Evolutionary conservation across 116 monocot species (phyloP).

Genomic region (Cymodocea nodosa): DNA sequence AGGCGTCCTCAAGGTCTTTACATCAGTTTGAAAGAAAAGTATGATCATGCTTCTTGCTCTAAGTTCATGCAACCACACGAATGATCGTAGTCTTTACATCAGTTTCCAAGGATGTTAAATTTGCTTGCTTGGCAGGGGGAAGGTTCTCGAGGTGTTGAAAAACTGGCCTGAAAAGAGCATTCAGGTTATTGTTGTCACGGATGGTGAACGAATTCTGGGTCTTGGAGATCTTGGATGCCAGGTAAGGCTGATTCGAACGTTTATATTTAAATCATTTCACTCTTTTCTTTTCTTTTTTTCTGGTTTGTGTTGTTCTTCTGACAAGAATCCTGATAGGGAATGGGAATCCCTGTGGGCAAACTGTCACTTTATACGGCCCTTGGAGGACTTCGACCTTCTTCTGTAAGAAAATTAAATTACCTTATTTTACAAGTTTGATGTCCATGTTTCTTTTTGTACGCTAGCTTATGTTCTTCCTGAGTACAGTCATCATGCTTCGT

Average conservation of each 20-base stretch:
- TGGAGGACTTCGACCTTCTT: conserved; percentile 80
- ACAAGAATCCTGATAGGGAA: conserved; percentile 21
- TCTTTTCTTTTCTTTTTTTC: conserved; percentile 1
- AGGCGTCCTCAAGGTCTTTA: conserved; percentile 49
- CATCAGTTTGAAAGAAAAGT: conserved; percentile 56
- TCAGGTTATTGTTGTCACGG: conserved; percentile 81
- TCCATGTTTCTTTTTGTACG: neutral
- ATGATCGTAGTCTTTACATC: neutral
- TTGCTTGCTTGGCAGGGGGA: conserved; percentile 21
- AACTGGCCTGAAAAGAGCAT: conserved; percentile 79
- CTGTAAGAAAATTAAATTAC: conserved; percentile 50
- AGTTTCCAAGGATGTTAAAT: neutral
- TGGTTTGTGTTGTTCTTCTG: neutral
- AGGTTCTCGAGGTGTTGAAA: conserved; percentile 67
- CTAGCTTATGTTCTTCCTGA: neutral
- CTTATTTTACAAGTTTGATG: no score
- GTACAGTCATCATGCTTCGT: neutral
- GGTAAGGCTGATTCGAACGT: conserved; percentile 15
- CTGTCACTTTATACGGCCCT: conserved; percentile 86
- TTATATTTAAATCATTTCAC: neutral
- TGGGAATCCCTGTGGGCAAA: conserved; percentile 85
- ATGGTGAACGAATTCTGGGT: conserved; percentile 76
- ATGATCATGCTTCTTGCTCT: neutral
- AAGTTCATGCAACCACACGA: neutral
- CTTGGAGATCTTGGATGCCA: conserved; percentile 86